Evolutionary conservation across 2,329 filamentous ascomycete genomes (phyloP).

Genomic region (Fusarium nanum): DNA sequence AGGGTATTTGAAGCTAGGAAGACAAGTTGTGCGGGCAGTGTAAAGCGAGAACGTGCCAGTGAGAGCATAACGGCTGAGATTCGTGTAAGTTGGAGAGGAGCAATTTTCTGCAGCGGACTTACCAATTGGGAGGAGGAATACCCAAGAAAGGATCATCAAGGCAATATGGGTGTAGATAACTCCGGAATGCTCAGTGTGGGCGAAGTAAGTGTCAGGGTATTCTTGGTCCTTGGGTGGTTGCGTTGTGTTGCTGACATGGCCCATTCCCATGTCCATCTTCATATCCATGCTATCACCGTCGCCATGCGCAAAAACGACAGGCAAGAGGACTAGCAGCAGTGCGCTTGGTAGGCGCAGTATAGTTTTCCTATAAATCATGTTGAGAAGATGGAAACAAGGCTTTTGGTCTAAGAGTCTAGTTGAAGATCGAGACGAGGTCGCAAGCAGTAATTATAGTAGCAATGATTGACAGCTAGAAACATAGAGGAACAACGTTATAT

Average conservation of each 20-base stretch:
- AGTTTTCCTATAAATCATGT: slow-evolving; percentile 5
- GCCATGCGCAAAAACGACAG: slow-evolving; percentile 39
- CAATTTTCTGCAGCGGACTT: slow-evolving; percentile 50
- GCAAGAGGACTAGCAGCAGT: slow-evolving; percentile 29
- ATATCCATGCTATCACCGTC: slow-evolving; percentile 25
- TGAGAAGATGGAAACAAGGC: neutral
- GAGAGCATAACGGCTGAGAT: slow-evolving; percentile 84
- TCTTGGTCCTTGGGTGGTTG: slow-evolving; percentile 47
- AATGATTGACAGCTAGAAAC: neutral
- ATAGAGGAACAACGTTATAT: neutral
- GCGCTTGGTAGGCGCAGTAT: neutral
- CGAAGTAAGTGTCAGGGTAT: slow-evolving; percentile 69
- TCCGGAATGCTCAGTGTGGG: slow-evolving; percentile 62
- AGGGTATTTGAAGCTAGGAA: slow-evolving; percentile 74
- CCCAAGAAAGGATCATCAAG: slow-evolving; percentile 78
- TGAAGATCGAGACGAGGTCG: neutral
- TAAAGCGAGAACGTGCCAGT: slow-evolving; percentile 80
- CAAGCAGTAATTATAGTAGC: slow-evolving; percentile 6
- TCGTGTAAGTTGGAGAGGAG: slow-evolving; percentile 13
- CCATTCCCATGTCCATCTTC: slow-evolving; percentile 7
- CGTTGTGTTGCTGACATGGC: slow-evolving; percentile 17
- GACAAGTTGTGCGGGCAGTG: slow-evolving; percentile 73
- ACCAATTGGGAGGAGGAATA: slow-evolving; percentile 78
- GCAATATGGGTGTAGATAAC: slow-evolving; percentile 77
- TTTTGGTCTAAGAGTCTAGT: neutral